phyloP scores from a whole-genome alignment of 441 rosid genomes.

The Erodium texanum region DNA sequence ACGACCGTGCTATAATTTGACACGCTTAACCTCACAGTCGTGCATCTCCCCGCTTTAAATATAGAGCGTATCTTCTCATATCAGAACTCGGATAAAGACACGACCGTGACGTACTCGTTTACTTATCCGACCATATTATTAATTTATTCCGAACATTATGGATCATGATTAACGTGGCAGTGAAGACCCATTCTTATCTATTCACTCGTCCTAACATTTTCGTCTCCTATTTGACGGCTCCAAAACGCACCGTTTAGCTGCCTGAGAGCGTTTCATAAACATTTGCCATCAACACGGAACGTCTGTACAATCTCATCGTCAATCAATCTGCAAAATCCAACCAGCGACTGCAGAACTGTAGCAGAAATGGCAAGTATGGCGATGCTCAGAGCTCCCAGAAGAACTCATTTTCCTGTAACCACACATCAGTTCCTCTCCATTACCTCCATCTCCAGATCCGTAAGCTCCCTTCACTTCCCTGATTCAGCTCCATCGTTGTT shows the following conservation, averaged over 20 bases:
- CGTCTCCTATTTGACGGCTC: too few species aligned
- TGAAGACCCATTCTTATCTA: too few species aligned
- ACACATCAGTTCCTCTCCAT: conserved; percentile 16
- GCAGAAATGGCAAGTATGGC: conserved; percentile 20
- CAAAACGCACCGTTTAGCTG: not conserved
- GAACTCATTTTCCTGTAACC: conserved; percentile 6
- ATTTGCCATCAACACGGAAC: not conserved
- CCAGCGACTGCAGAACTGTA: not conserved
- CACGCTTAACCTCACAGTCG: too few species aligned
- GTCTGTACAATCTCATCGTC: not conserved
- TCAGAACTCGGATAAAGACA: too few species aligned
- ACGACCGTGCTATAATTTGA: too few species aligned
- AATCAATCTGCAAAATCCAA: not conserved
- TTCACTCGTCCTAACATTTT: too few species aligned
- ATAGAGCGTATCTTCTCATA: too few species aligned
- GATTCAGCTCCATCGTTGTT: not conserved
- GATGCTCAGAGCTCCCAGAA: conserved; percentile 20
- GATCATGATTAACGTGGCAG: too few species aligned
- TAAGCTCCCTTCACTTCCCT: conserved; percentile 17
- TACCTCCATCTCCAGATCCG: conserved; percentile 28
- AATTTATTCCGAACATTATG: too few species aligned
- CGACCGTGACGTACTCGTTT: too few species aligned
- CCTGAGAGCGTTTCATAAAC: not conserved
- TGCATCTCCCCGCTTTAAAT: too few species aligned
- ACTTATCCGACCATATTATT: too few species aligned